Evolutionary conservation across 2,329 filamentous ascomycete genomes (phyloP).

Genomic region (Ceratocystiopsis brevicomis): DNA sequence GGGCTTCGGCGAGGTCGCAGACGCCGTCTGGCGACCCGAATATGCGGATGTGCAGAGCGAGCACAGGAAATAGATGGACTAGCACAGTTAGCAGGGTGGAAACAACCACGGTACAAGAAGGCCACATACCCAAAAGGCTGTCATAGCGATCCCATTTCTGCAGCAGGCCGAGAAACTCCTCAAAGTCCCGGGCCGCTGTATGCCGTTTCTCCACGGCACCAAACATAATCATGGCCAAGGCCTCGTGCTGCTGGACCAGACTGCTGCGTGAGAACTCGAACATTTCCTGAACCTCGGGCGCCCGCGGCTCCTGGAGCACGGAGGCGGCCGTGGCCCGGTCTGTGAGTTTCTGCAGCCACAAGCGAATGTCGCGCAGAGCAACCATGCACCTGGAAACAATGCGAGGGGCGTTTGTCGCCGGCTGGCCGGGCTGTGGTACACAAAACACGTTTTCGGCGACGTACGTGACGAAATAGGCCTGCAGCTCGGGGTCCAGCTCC

Average conservation of each 20-base stretch:
- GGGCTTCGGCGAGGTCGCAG: conserved; percentile 46
- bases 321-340: conserved; percentile 61
- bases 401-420: conserved; percentile 26
- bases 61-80: conserved; percentile 67
- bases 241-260: conserved; percentile 76
- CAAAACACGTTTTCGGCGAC: conserved; percentile 39
- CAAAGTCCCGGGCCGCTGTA: conserved; percentile 53
- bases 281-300: conserved; percentile 51
- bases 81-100: conserved; percentile 12
- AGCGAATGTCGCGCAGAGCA: conserved; percentile 58
- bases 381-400: conserved; percentile 59
- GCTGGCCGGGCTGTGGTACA: conserved; percentile 23
- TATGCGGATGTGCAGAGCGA: conserved; percentile 57
- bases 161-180: conserved; percentile 46
- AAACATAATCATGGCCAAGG: conserved; percentile 61
- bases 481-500: conserved; percentile 28
- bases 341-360: conserved; percentile 54
- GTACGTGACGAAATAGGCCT: conserved; percentile 31
- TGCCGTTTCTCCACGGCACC: conserved; percentile 61
- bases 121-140: conserved; percentile 29
- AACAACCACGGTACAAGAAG: neutral
- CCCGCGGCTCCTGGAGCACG: conserved; percentile 45
- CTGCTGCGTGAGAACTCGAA: conserved; percentile 66
- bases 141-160: conserved; percentile 63
- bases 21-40: conserved; percentile 63